Conservation (phyloP, 2,329 filamentous ascomycete species). For the Tolypocladium ovalisporum region DNA sequence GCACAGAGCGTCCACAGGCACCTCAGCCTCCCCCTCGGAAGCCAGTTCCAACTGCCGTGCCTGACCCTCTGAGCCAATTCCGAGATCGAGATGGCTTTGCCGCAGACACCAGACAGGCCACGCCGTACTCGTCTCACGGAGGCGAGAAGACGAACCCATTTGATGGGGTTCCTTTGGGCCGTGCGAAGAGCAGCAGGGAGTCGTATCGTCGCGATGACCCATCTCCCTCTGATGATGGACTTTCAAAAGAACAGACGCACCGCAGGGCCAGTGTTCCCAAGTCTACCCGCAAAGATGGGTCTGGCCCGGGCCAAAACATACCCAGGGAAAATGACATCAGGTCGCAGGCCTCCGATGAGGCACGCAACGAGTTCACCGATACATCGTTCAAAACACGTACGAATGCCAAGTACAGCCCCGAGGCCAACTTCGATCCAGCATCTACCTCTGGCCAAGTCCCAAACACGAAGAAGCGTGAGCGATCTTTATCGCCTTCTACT, state of each 20-base stretch:
- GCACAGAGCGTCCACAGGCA: conserved; percentile 11
- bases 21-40: conserved; percentile 6
- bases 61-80: conserved; percentile 39
- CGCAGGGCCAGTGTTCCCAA: conserved; percentile 21
- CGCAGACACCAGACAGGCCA: conserved; percentile 41
- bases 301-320: neutral
- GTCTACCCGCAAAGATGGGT: conserved; percentile 5
- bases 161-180: conserved; percentile 31
- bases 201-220: conserved; percentile 16
- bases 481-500: no score
- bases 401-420: neutral
- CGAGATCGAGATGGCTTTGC: conserved; percentile 24
- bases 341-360: neutral
- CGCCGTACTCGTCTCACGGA: conserved; percentile 43
- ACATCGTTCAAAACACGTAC: neutral
- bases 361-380: neutral
- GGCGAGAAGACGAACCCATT: conserved; percentile 51
- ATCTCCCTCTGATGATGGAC: conserved; percentile 10
- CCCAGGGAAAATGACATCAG: neutral
- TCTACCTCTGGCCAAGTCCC: neutral
- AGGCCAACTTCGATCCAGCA: neutral
- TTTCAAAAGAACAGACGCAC: conserved; percentile 11
- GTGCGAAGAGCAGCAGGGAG: conserved; percentile 35
- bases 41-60: conserved; percentile 14
- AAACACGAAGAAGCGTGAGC: neutral